Conservation (phyloP, 805 yeast genomes). For the Ogataea methylovora region DNA sequence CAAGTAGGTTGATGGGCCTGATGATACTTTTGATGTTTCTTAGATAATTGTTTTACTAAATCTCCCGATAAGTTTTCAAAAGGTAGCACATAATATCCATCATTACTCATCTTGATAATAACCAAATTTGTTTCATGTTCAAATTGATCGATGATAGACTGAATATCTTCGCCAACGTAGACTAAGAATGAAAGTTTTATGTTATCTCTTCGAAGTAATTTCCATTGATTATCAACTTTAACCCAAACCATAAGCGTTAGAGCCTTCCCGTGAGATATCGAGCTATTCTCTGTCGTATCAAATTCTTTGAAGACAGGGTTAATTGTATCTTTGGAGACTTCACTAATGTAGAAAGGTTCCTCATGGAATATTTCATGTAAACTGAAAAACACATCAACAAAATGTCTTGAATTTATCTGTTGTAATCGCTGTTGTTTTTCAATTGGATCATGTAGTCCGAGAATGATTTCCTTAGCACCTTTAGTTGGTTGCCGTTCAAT, state of each 20-base stretch:
- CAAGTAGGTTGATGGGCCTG: conserved; percentile 14
- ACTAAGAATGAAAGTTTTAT: conserved; percentile 22
- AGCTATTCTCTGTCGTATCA: conserved; percentile 6
- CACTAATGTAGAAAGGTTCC: conserved; percentile 29
- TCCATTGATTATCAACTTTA: conserved; percentile 13
- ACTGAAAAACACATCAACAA: conserved; percentile 29
- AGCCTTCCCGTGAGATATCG: conserved; percentile 2
- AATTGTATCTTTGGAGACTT: conserved; percentile 19
- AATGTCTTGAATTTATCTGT: conserved; percentile 16
- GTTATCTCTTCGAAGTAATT: conserved; percentile 14
- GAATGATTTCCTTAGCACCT: conserved; percentile 1
- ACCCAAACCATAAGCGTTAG: conserved; percentile 16
- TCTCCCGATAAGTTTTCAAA: conserved; percentile 8
- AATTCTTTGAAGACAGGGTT: conserved; percentile 24
- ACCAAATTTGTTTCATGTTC: conserved; percentile 17
- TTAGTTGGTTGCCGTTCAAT: conserved; percentile 2
- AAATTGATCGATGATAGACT: conserved; percentile 9
- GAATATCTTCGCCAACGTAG: conserved; percentile 24
- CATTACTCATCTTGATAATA: conserved; percentile 20
- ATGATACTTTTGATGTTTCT: conserved; percentile 3
- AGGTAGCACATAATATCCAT: conserved; percentile 23
- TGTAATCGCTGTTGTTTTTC: conserved; percentile 23
- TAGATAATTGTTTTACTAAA: conserved; percentile 5
- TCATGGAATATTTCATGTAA: conserved; percentile 21
- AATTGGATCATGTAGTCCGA: conserved; percentile 12